A percentile compares a stretch with the other conserved stretches of the same genome.
These are phyloP conservation scores for Fusarium buxicola DNA, from an alignment of 2,329 filamentous ascomycete species.

Conservation along the genomic window DNA sequence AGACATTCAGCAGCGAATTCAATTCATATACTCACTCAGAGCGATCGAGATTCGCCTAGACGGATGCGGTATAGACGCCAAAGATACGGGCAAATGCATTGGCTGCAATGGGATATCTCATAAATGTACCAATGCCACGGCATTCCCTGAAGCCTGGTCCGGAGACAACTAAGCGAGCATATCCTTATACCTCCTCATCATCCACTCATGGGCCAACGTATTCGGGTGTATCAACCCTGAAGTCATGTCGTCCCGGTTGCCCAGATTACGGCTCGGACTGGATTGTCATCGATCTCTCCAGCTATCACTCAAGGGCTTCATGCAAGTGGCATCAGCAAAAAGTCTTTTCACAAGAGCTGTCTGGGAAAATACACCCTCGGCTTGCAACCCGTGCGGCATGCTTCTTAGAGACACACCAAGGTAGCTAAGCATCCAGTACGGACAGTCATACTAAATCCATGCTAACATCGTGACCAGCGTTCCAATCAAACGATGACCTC, in stretches of 20 bases:
- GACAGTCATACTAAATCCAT: too few relatives aligned
- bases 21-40: slow-evolving; percentile 50
- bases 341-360: too few relatives aligned
- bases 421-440: too few relatives aligned
- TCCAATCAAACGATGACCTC: too few relatives aligned
- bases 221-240: not conserved
- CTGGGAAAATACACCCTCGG: too few relatives aligned
- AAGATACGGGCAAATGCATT: slow-evolving; percentile 50
- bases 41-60: slow-evolving; percentile 56
- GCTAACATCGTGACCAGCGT: too few relatives aligned
- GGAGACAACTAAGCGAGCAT: not conserved
- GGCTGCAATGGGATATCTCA: slow-evolving; percentile 57
- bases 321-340: too few relatives aligned
- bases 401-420: too few relatives aligned
- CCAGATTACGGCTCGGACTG: not conserved
- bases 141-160: slow-evolving; percentile 46
- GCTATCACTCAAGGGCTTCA: too few relatives aligned
- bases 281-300: too few relatives aligned
- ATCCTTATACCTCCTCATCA: not conserved
- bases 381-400: too few relatives aligned
- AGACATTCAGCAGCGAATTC: too few relatives aligned
- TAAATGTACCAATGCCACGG: slow-evolving; percentile 59
- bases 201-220: not conserved
- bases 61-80: slow-evolving; percentile 44
- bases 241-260: not conserved